Conservation (phyloP, 805 yeast genomes). For the Myxozyma vanderwaltii region DNA sequence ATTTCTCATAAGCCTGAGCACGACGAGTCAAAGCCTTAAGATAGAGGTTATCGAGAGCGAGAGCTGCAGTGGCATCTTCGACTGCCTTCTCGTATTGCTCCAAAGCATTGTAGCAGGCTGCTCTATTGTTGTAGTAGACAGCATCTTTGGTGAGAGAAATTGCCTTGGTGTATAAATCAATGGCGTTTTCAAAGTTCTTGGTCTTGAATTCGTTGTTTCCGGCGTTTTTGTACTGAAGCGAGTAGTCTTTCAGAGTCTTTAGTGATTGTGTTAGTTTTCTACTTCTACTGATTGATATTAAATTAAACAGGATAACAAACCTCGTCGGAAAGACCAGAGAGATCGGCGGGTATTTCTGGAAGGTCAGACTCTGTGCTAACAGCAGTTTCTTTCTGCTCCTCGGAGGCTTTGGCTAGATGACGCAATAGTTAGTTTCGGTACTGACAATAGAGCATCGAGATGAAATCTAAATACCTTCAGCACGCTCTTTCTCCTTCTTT, state of each 20-base stretch:
- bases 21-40: conserved; percentile 90
- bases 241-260: conserved; percentile 50
- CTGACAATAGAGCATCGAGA: neutral
- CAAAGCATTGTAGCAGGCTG: conserved; percentile 90
- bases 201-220: conserved; percentile 80
- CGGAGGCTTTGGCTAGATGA: conserved; percentile 4
- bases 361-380: conserved; percentile 5
- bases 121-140: conserved; percentile 89
- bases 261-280: neutral
- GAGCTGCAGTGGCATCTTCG: conserved; percentile 83
- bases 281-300: no score
- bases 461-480: conserved; percentile 13
- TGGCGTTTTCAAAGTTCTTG: conserved; percentile 73
- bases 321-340: conserved; percentile 50
- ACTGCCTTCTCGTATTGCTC: conserved; percentile 80
- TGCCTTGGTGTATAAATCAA: conserved; percentile 77
- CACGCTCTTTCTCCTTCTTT: conserved; percentile 23
- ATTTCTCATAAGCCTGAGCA: conserved; percentile 85
- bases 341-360: conserved; percentile 24
- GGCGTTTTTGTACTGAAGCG: conserved; percentile 78
- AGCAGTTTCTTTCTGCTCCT: neutral
- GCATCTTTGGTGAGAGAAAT: conserved; percentile 72
- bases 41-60: conserved; percentile 84
- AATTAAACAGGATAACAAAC: conserved; percentile 3
- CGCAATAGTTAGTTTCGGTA: neutral